Evolutionary conservation across 2,329 filamentous ascomycete genomes (phyloP).

Genomic region (Claviceps sorghi): DNA sequence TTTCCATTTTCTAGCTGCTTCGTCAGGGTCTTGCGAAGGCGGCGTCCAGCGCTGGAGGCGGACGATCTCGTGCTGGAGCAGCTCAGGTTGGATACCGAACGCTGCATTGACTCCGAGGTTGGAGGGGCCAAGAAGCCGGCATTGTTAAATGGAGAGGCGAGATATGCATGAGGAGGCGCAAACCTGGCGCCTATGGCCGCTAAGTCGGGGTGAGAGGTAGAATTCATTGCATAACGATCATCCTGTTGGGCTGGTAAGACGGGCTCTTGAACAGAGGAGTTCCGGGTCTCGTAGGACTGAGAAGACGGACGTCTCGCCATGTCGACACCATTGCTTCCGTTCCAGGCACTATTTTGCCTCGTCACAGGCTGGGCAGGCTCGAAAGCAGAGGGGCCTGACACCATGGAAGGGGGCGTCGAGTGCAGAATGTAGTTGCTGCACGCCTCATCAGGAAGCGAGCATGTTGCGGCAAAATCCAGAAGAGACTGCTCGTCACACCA

Average conservation of each 20-base stretch:
- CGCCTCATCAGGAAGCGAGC: conserved; percentile 11
- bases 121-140: background rate
- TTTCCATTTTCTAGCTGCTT: conserved; percentile 30
- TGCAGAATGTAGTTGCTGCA: conserved; percentile 14
- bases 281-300: conserved; percentile 17
- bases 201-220: conserved; percentile 16
- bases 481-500: conserved; percentile 13
- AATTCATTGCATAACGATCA: conserved; percentile 15
- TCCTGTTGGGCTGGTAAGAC: conserved; percentile 5
- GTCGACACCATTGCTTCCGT: conserved; percentile 16
- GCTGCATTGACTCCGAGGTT: conserved; percentile 25
- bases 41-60: conserved; percentile 27
- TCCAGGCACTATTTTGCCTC: conserved; percentile 27
- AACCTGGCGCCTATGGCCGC: conserved; percentile 25
- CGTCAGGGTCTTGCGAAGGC: conserved; percentile 32
- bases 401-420: conserved; percentile 26
- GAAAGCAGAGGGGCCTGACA: conserved; percentile 24
- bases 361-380: conserved; percentile 26
- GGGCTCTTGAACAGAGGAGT: conserved; percentile 11
- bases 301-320: conserved; percentile 26
- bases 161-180: conserved; percentile 15
- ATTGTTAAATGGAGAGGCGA: conserved; percentile 7
- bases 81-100: conserved; percentile 32
- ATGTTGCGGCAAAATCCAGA: conserved; percentile 12
- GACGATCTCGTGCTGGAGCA: conserved; percentile 28